Conservation (phyloP, 1,139 yeast species). For the Taiozyma sp. region DNA sequence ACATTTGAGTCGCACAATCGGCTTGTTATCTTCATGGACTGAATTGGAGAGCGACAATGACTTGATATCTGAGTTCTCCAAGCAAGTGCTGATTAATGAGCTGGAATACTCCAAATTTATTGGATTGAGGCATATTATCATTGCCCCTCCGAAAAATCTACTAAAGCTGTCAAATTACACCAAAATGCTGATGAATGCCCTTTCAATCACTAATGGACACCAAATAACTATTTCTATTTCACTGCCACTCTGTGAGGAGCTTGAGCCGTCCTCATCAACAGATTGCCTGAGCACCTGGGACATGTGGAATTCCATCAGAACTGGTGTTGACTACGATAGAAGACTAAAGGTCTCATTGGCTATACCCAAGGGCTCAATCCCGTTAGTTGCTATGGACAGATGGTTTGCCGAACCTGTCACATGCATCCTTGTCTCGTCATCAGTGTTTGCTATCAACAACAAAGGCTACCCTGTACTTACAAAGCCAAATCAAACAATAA, state of each 20-base stretch:
- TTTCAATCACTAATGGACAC: conserved; percentile 24
- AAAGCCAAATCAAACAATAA: conserved; percentile 45
- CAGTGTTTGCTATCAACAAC: conserved; percentile 50
- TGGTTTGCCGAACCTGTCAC: conserved; percentile 67
- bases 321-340: conserved; percentile 45
- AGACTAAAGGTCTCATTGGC: conserved; percentile 55
- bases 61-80: conserved; percentile 44
- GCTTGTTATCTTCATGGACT: conserved; percentile 59
- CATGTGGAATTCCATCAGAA: conserved; percentile 60
- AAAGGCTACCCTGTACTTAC: conserved; percentile 59
- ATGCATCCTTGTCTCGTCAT: conserved; percentile 47
- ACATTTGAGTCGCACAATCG: conserved; percentile 39
- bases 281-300: conserved; percentile 65
- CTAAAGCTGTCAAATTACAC: conserved; percentile 46
- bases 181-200: conserved; percentile 33
- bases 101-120: conserved; percentile 52
- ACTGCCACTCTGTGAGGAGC: conserved; percentile 39
- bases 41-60: conserved; percentile 52
- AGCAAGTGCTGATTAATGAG: conserved; percentile 51
- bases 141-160: conserved; percentile 60
- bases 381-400: conserved; percentile 43
- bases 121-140: conserved; percentile 45
- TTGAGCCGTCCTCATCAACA: conserved; percentile 30
- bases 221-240: conserved; percentile 34
- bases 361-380: conserved; percentile 44